Conservation (phyloP, 2,329 filamentous ascomycete species). For the Fusarium praegraminearum region DNA sequence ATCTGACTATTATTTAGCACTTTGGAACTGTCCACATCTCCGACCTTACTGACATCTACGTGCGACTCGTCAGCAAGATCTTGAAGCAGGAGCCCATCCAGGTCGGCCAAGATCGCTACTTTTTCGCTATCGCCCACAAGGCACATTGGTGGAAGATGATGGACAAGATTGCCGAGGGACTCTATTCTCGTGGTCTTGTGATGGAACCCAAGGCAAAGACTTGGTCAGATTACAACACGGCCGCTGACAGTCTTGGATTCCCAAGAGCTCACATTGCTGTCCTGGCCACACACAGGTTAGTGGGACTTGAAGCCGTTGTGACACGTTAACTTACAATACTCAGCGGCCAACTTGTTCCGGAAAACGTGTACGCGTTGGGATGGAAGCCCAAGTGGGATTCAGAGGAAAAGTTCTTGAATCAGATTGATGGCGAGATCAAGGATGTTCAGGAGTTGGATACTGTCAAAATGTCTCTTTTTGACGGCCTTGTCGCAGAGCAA, state of each 20-base stretch:
- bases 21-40: constrained; percentile 48
- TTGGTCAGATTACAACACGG: constrained; percentile 51
- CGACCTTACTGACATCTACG: constrained; percentile 50
- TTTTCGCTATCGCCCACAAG: constrained; percentile 50
- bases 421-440: constrained; percentile 20
- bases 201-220: constrained; percentile 36
- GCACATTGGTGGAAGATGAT: constrained; percentile 49
- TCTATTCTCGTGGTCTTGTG: constrained; percentile 50
- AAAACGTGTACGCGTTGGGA: constrained; percentile 17
- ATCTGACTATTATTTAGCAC: constrained; percentile 33
- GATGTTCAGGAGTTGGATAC: constrained; percentile 31
- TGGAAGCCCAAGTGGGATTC: constrained; percentile 29
- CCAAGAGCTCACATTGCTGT: constrained; percentile 37
- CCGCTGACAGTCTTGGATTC: constrained; percentile 49
- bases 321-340: background rate
- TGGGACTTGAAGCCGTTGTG: accelerated
- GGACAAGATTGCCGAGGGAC: constrained; percentile 43
- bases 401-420: constrained; percentile 12
- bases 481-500: constrained; percentile 5
- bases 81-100: constrained; percentile 46
- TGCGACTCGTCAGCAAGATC: constrained; percentile 47
- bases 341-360: constrained; percentile 12
- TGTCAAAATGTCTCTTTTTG: constrained; percentile 27
- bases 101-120: constrained; percentile 51
- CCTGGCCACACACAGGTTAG: constrained; percentile 29